phyloP scores from a whole-genome alignment of 2,329 filamentous ascomycete species.

The Knufia petricola region DNA sequence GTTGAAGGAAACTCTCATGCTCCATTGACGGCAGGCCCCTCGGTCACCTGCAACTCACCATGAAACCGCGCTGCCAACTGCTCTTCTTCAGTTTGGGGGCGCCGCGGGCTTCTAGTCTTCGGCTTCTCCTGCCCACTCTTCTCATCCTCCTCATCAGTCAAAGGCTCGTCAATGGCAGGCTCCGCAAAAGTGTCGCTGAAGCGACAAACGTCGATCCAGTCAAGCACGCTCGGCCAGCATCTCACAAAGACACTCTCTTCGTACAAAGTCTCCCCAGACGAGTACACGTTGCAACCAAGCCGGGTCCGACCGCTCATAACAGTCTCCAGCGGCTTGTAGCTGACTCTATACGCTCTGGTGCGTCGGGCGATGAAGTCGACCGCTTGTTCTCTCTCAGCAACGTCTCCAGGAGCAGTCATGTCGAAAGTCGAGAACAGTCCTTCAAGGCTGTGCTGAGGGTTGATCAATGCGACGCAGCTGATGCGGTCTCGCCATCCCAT shows the following conservation, averaged over 20 bases:
- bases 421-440: conserved; percentile 23
- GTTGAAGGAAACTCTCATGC: neutral
- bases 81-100: neutral
- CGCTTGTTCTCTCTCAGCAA: conserved; percentile 14
- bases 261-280: conserved; percentile 52
- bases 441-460: conserved; percentile 29
- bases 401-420: conserved; percentile 13
- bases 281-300: conserved; percentile 58
- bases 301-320: conserved; percentile 46
- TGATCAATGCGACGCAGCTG: conserved; percentile 31
- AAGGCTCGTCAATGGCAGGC: conserved; percentile 17
- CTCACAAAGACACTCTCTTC: conserved; percentile 54
- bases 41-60: conserved; percentile 2
- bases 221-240: conserved; percentile 45
- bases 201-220: conserved; percentile 52
- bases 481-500: conserved; percentile 30
- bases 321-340: conserved; percentile 41
- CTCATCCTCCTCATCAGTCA: neutral
- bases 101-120: neutral
- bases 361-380: conserved; percentile 39
- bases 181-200: conserved; percentile 34
- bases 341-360: conserved; percentile 52
- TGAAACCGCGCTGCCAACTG: neutral
- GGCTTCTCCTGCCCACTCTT: neutral
- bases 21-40: neutral